These are phyloP conservation scores for Aspergillus biplanus DNA, from an alignment of 495 filamentous ascomycete genomes.

Conservation along the genomic window DNA sequence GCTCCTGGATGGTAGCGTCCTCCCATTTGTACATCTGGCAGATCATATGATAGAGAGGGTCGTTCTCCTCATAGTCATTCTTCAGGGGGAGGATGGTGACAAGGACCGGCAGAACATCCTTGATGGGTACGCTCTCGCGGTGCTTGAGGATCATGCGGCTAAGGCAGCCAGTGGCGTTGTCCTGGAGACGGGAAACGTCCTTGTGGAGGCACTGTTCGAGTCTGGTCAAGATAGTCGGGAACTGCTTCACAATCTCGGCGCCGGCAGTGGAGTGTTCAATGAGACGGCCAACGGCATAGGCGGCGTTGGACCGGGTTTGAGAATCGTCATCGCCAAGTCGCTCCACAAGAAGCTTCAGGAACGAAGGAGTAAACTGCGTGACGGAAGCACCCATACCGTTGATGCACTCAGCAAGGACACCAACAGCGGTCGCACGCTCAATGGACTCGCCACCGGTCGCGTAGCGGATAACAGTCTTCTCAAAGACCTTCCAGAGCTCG, in stretches of 20 bases:
- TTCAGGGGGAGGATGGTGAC: slow-evolving; percentile 81
- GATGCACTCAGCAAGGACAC: slow-evolving; percentile 90
- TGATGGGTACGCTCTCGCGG: slow-evolving; percentile 75
- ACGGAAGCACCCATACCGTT: slow-evolving; percentile 78
- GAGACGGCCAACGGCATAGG: slow-evolving; percentile 85
- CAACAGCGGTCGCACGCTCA: slow-evolving; percentile 87
- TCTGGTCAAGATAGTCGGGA: slow-evolving; percentile 74
- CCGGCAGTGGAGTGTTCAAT: slow-evolving; percentile 76
- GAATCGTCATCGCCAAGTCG: slow-evolving; percentile 86
- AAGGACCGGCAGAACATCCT: slow-evolving; percentile 79
- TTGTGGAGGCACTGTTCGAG: slow-evolving; percentile 82
- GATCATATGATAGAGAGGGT: slow-evolving; percentile 85
- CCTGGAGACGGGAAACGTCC: slow-evolving; percentile 75
- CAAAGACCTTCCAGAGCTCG: slow-evolving; percentile 90
- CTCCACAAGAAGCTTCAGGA: slow-evolving; percentile 83
- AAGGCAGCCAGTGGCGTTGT: slow-evolving; percentile 94
- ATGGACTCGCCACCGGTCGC: slow-evolving; percentile 79
- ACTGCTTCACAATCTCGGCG: slow-evolving; percentile 70
- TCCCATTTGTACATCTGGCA: slow-evolving; percentile 78
- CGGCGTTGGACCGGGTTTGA: slow-evolving; percentile 93
- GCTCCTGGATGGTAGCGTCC: slow-evolving; percentile 70
- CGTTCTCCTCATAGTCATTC: slow-evolving; percentile 97
- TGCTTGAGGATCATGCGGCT: slow-evolving; percentile 87
- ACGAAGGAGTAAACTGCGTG: slow-evolving; percentile 72
- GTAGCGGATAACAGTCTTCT: slow-evolving; percentile 86